Conservation (phyloP, 1,284 basidiomycete species). For the Naganishia liquefaciens region DNA sequence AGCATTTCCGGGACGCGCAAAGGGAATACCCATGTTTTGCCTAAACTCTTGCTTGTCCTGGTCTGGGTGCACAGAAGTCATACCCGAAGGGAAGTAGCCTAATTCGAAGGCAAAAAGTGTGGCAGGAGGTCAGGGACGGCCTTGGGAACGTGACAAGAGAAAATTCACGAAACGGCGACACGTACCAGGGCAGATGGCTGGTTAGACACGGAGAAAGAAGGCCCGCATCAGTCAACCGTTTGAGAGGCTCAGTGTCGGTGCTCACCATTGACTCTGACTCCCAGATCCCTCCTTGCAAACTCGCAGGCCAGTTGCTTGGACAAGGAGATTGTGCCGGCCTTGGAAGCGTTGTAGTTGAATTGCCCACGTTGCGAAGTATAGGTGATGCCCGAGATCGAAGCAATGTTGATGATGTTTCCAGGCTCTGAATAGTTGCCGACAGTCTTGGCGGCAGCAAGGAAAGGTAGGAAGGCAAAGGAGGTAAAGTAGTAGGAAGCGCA, state of each 20-base stretch:
- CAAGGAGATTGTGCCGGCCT: constrained; percentile 46
- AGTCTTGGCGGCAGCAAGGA: constrained; percentile 47
- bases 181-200: background rate
- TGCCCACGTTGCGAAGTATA: constrained; percentile 48
- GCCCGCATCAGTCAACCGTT: background rate
- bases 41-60: constrained; percentile 38
- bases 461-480: constrained; percentile 52
- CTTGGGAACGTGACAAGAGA: background rate
- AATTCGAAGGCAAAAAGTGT: constrained; percentile 36
- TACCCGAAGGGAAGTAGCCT: constrained; percentile 51
- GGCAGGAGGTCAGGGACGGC: background rate
- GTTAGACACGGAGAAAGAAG: background rate
- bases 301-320: constrained; percentile 47
- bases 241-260: background rate
- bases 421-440: constrained; percentile 42
- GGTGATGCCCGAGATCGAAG: constrained; percentile 45
- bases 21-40: constrained; percentile 46
- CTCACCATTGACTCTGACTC: constrained; percentile 45
- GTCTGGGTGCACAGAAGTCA: constrained; percentile 43
- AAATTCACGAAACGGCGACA: background rate
- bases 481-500: constrained; percentile 52
- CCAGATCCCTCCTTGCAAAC: constrained; percentile 43
- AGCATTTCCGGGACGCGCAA: constrained; percentile 48
- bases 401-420: constrained; percentile 52
- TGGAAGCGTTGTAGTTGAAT: constrained; percentile 51